Percentiles rank a stretch among this genome's conserved stretches.
These are phyloP conservation scores for Talaromyces borbonicus DNA, from an alignment of 495 filamentous ascomycete species.

Conservation along the genomic window DNA sequence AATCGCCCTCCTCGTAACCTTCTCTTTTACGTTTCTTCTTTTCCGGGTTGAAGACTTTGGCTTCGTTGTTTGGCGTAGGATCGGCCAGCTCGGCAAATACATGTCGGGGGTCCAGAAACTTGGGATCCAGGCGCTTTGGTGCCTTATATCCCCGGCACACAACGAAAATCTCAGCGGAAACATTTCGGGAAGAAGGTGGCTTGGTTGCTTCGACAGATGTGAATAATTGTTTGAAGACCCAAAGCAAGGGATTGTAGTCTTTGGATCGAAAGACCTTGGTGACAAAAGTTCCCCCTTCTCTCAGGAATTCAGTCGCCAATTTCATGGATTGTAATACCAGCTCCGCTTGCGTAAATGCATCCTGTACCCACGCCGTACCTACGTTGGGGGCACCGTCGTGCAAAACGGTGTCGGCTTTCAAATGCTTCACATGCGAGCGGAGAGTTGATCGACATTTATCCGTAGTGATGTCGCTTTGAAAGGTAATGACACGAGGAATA, in stretches of 20 bases:
- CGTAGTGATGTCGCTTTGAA: constrained; percentile 97
- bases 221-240: constrained; percentile 98
- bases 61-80: constrained; percentile 88
- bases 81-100: constrained; percentile 93
- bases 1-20: constrained; percentile 95
- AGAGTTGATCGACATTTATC: constrained; percentile 95
- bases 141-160: constrained; percentile 92
- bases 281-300: constrained; percentile 86
- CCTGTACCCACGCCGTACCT: constrained; percentile 95
- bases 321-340: constrained; percentile 86
- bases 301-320: constrained; percentile 86
- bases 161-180: constrained; percentile 96
- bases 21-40: constrained; percentile 93
- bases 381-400: constrained; percentile 98
- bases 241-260: constrained; percentile 90
- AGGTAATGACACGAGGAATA: constrained; percentile 84
- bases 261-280: constrained; percentile 98
- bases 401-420: constrained; percentile 95
- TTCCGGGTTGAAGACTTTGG: constrained; percentile 95
- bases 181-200: constrained; percentile 88
- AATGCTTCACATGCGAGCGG: constrained; percentile 81
- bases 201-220: constrained; percentile 92
- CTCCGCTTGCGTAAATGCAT: constrained; percentile 96
- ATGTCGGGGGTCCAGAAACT: constrained; percentile 78
- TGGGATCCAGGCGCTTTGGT: constrained; percentile 84